These are phyloP conservation scores for Agaricus sinodeliciosus DNA, from an alignment of 768 basidiomycete species.

Conservation along the genomic window DNA sequence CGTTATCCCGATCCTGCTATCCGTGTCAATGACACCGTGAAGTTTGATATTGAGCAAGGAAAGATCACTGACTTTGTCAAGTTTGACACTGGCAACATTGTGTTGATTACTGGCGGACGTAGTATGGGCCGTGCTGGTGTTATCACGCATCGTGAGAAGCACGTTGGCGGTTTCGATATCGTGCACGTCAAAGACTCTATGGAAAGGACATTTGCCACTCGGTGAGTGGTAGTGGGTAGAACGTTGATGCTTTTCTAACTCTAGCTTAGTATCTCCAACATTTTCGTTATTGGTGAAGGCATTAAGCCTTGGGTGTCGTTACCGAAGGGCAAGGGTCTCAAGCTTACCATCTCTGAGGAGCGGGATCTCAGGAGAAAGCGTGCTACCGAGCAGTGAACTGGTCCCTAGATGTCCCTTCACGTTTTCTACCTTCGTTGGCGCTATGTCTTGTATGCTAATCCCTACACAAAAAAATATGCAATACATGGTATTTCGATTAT, in stretches of 20 bases:
- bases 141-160: conserved; percentile 95
- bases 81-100: conserved; percentile 96
- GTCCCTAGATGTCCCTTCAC: conserved; percentile 14
- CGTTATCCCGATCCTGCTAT: conserved; percentile 97
- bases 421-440: conserved; percentile 25
- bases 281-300: conserved; percentile 97
- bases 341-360: conserved; percentile 96
- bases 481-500: conserved; percentile 21
- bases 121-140: conserved; percentile 99
- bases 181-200: conserved; percentile 95
- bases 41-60: conserved; percentile 90
- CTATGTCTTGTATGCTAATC: conserved; percentile 36
- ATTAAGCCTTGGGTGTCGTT: conserved; percentile 94
- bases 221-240: conserved; percentile 45
- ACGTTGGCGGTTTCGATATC: conserved; percentile 97
- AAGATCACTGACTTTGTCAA: conserved; percentile 92
- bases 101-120: conserved; percentile 97
- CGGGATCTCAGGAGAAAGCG: conserved; percentile 87
- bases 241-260: not conserved
- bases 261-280: conserved; percentile 76
- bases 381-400: conserved; percentile 55
- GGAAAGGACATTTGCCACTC: conserved; percentile 95
- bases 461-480: conserved; percentile 19
- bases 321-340: conserved; percentile 96
- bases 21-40: conserved; percentile 95